Percentiles rank a stretch among this genome's conserved stretches.
These are phyloP conservation scores for Paraphaeosphaeria minitans DNA, from an alignment of 2,329 filamentous ascomycete genomes.

Conservation along the genomic window DNA sequence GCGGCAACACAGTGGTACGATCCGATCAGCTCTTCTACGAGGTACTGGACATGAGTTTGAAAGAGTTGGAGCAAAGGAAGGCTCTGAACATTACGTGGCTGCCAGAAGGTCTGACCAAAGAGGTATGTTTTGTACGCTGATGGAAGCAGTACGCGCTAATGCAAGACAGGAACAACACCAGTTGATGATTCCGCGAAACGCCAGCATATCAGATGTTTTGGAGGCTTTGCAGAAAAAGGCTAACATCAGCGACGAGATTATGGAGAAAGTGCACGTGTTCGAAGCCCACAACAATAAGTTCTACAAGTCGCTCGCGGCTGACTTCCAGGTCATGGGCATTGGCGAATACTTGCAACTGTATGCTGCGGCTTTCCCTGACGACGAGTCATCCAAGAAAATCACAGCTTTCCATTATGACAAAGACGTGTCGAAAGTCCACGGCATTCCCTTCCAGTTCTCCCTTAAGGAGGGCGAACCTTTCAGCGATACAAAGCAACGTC, in stretches of 20 bases:
- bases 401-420: constrained; percentile 91
- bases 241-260: constrained; percentile 75
- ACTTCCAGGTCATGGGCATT: constrained; percentile 77
- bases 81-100: constrained; percentile 81
- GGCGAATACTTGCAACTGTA: constrained; percentile 85
- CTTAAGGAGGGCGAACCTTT: constrained; percentile 85
- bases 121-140: constrained; percentile 60
- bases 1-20: constrained; percentile 69
- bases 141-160: constrained; percentile 16
- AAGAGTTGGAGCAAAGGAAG: constrained; percentile 93
- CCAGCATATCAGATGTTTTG: constrained; percentile 78
- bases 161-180: constrained; percentile 71
- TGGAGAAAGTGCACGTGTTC: constrained; percentile 76
- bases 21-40: constrained; percentile 88
- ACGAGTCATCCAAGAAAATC: constrained; percentile 70
- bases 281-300: constrained; percentile 84
- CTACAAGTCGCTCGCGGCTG: constrained; percentile 74
- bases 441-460: constrained; percentile 89
- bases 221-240: constrained; percentile 79
- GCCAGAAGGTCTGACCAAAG: constrained; percentile 88
- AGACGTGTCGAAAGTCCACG: constrained; percentile 82
- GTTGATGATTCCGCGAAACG: constrained; percentile 85
- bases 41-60: constrained; percentile 89
- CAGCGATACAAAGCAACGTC: constrained; percentile 88
- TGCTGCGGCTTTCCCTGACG: constrained; percentile 79